Evolutionary conservation across 352 stramenopile genomes (phyloP), one percentile per base, ranked within the genome.

Genomic region (Aphanomyces cochlioides): DNA sequence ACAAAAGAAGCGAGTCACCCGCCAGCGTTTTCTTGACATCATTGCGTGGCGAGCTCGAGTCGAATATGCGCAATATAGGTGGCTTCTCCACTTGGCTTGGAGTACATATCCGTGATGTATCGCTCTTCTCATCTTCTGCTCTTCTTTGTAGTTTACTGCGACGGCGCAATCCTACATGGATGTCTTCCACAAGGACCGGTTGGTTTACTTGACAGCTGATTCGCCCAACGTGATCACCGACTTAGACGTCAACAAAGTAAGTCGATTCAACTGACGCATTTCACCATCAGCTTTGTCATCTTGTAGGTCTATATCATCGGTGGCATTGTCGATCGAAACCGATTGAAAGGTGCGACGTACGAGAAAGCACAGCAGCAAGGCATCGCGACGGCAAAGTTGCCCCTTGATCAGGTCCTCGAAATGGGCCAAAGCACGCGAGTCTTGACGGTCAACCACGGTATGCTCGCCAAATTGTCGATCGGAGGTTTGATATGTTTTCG

Each of bases 291-390:
- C 13, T n/a, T 28, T 61, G 21, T 61, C 7, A 37, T 13, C 40
- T 56, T 40, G 17, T 48, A 88, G 81, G 87, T 97, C 36, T 99
- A 98, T 77, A 92, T 98, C 50, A 99, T 99, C 75, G 96, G 96
- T 17, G 96, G 96, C 21, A 99, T 99, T 76, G 96, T 99, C 34
- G 96, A 99, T 80, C 84, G 96, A 60, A 99, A 98, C 76, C 87
- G 96, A n/a, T 83, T 98, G n/a, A 98, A 98, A 74, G 81, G 87
- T 8, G 85, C 87, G 19, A 96, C 96, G 12, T 96, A 98, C 66
- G 77, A 97, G 58, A 96, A 97, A 73, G 96, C 96, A 4, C 58
- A 93, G 41, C 73, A 84, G 59, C 84, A 98, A 41, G 88, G 84
- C n/a, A 94, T 98, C 73, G 77, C 81, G 56, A 98, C 92, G 7